Evolutionary conservation across 2,329 filamentous ascomycete species (phyloP).

Genomic region (Purpureocillium lavendulum): DNA sequence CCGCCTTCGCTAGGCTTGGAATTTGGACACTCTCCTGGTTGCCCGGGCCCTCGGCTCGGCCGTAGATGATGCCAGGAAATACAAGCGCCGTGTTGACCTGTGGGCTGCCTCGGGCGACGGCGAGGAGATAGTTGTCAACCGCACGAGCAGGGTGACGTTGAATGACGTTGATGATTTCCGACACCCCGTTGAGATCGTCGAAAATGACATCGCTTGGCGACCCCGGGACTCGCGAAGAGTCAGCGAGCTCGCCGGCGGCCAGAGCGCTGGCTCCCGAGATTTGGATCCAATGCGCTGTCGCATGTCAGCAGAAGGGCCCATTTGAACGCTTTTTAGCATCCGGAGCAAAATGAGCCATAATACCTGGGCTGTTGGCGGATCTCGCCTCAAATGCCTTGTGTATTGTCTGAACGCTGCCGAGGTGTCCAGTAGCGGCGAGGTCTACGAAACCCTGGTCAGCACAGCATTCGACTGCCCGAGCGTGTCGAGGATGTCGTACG

Average conservation of each 20-base stretch:
- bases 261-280: not conserved
- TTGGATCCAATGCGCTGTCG: not conserved
- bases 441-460: too few species aligned
- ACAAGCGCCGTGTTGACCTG: constrained; percentile 25
- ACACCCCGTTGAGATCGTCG: constrained; percentile 23
- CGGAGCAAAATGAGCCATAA: too few species aligned
- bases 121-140: too few species aligned
- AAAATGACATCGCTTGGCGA: constrained; percentile 12
- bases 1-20: constrained; percentile 22
- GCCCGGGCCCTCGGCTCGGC: constrained; percentile 25
- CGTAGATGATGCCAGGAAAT: constrained; percentile 29
- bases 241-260: not conserved
- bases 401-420: too few species aligned
- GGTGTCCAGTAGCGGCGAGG: too few species aligned
- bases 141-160: constrained; percentile 10
- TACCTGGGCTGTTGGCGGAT: too few species aligned
- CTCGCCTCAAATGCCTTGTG: too few species aligned
- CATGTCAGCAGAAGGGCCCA: not conserved
- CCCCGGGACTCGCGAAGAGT: not conserved
- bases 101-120: constrained; percentile 13
- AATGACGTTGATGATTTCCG: constrained; percentile 17
- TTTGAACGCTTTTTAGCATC: not conserved
- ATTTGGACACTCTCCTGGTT: constrained; percentile 32
- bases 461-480: too few species aligned
- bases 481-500: too few species aligned